phyloP scores from a whole-genome alignment of 2,329 filamentous ascomycete species.

The Microascus cirrosus region DNA sequence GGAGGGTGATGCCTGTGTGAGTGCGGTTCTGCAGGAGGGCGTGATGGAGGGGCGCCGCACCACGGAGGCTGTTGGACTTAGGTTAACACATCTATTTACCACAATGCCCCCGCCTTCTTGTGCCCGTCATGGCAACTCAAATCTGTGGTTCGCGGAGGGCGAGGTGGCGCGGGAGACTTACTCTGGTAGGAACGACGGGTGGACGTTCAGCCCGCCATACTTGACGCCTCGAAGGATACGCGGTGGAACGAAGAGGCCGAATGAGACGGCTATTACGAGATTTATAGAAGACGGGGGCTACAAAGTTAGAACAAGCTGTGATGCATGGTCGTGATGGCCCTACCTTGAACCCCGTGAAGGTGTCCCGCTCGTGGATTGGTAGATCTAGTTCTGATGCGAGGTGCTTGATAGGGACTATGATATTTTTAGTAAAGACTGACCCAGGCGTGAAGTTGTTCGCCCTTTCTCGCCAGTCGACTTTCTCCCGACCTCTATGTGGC shows the following conservation, averaged over 20 bases:
- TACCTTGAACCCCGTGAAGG: slow-evolving; percentile 73
- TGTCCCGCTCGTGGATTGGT: slow-evolving; percentile 63
- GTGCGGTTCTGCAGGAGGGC: slow-evolving; percentile 54
- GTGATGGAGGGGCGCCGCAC: slow-evolving; percentile 78
- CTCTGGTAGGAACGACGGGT: slow-evolving; percentile 85
- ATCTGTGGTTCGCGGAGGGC: not conserved
- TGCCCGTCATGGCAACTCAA: not conserved
- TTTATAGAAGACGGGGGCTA: slow-evolving; percentile 55
- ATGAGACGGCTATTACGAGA: slow-evolving; percentile 84
- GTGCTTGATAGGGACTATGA: slow-evolving; percentile 59
- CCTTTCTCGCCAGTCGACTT: too few relatives aligned
- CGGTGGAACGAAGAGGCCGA: slow-evolving; percentile 77
- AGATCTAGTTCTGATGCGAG: slow-evolving; percentile 54
- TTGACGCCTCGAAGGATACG: slow-evolving; percentile 57
- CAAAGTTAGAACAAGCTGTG: not conserved
- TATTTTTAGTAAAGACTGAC: not conserved
- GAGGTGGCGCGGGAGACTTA: slow-evolving; percentile 22
- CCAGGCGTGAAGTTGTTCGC: not conserved
- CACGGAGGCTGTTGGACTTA: slow-evolving; percentile 54
- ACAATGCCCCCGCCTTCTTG: not conserved
- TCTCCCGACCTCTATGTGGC: too few relatives aligned
- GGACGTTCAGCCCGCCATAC: slow-evolving; percentile 87
- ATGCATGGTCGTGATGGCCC: slow-evolving; percentile 13
- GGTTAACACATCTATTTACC: not conserved
- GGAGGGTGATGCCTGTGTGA: slow-evolving; percentile 67